Conservation (phyloP, 2,329 filamentous ascomycete genomes). For the Epichloe coenophiala region DNA sequence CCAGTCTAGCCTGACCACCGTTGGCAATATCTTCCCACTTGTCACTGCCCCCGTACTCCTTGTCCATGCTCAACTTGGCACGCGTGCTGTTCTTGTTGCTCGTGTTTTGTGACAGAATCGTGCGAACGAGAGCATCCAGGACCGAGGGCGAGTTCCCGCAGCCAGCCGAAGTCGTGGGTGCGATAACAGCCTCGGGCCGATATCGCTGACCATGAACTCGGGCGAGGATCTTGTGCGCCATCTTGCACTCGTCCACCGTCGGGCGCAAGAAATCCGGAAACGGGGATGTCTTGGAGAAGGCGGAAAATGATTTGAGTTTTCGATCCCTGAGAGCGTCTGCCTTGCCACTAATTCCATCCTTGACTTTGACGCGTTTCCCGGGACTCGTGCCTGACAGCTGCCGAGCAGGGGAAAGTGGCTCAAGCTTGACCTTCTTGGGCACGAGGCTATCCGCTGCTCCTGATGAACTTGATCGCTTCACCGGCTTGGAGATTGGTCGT, state of each 20-base stretch:
- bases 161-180: slow-evolving; percentile 51
- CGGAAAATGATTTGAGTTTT: slow-evolving; percentile 29
- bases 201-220: slow-evolving; percentile 49
- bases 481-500: background rate
- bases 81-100: slow-evolving; percentile 41
- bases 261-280: slow-evolving; percentile 56
- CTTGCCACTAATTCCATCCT: slow-evolving; percentile 3
- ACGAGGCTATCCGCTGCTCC: background rate
- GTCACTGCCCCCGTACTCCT: slow-evolving; percentile 28
- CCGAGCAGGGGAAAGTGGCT: background rate
- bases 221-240: slow-evolving; percentile 53
- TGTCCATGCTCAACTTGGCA: slow-evolving; percentile 39
- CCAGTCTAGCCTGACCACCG: slow-evolving; percentile 26
- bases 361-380: background rate
- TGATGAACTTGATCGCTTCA: slow-evolving; percentile 17
- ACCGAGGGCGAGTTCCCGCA: slow-evolving; percentile 37
- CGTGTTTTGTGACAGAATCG: slow-evolving; percentile 41
- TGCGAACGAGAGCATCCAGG: slow-evolving; percentile 37
- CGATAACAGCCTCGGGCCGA: slow-evolving; percentile 47
- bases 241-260: slow-evolving; percentile 51
- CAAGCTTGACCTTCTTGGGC: slow-evolving; percentile 5
- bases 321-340: slow-evolving; percentile 21
- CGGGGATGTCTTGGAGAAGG: slow-evolving; percentile 34
- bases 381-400: background rate
- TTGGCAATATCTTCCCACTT: slow-evolving; percentile 27